Percentiles rank a stretch among this genome's conserved stretches.
These are phyloP conservation scores for Crucihimalaya himalaica DNA, from an alignment of 345 rosid species.

Conservation along the genomic window DNA sequence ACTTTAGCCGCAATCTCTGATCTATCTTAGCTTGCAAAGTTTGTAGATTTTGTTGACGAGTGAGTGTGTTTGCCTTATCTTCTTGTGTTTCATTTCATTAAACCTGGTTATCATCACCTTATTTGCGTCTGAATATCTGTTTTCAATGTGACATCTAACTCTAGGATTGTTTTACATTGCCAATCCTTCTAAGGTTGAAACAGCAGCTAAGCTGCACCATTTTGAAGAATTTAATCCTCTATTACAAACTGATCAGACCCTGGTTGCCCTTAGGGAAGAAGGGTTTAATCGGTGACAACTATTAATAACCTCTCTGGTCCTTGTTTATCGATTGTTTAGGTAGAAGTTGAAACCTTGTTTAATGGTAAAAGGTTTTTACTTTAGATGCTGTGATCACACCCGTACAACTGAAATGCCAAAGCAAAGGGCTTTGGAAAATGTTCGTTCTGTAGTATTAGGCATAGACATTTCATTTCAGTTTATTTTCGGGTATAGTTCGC, in stretches of 20 bases:
- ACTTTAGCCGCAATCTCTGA: slow-evolving; percentile 16
- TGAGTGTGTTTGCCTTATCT: slow-evolving; percentile 22
- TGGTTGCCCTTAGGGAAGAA: neutral
- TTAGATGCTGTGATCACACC: neutral
- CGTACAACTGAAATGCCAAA: neutral
- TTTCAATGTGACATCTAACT: neutral
- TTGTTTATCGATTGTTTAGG: slow-evolving; percentile 27
- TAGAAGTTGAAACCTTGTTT: slow-evolving; percentile 5
- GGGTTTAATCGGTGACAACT: neutral
- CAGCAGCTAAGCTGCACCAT: neutral
- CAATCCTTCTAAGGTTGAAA: neutral
- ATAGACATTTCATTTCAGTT: neutral
- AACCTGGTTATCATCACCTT: neutral
- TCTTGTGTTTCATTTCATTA: neutral
- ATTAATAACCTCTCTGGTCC: neutral
- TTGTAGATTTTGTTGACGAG: slow-evolving; percentile 29
- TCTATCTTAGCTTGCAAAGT: slow-evolving; percentile 24
- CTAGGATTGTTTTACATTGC: neutral
- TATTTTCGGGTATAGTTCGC: neutral
- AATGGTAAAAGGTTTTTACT: neutral
- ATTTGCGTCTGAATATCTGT: neutral
- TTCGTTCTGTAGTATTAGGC: neutral
- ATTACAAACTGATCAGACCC: neutral
- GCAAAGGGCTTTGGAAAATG: neutral
- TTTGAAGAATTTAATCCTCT: neutral